Evolutionary conservation across 352 stramenopile genomes (phyloP), one percentile per base, ranked within the genome.

Genomic region (Pythium grandisporangium): DNA sequence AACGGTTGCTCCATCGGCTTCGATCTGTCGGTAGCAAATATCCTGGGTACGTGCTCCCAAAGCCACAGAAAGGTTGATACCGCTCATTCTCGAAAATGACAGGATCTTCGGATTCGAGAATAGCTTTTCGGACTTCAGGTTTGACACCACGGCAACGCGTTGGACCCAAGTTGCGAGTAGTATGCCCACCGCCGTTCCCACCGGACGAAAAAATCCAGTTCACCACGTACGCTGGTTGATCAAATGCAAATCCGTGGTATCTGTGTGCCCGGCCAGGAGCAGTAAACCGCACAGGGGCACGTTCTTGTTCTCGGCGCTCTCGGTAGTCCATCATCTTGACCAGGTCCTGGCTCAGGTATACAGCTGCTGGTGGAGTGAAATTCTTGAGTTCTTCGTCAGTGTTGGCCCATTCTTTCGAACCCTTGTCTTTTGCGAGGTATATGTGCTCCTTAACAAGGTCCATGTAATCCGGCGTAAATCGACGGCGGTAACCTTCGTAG

Each of bases 31-130:
- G 71, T 20, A 93, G 51, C 27, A 93, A 35, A 45, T 90, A 86
- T 4, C 76, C 79, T 8, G 78, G 78, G 53, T 84, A 92, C 2
- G 78, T 84, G 42, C 70, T 86, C 23, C 80, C 80, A 37, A 82
- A 93, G 19, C 80, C 80, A 32, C 69, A 79, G 48, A 93, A 93
- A 3, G 76, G 77, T 43, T 90, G 78, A 50, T 90, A 93, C 6
- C 80, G 72, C 53, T 93, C 63, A 43, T 93, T 93, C 57, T 93
- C 80, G 30, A 86, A 93, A 16, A 93, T 66, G 0, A 91, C 77
- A 1, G 80, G 70, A 42, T 91, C 80, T 22, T 71, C 61, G 19
- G 77, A 89, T 20, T 51, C 61, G 26, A 93, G 38, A 34, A 93
- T 89, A 22, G 48, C 26, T 35, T 86, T 57, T 0, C 78, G 71